These are phyloP conservation scores for Alternaria metachromatica DNA, from an alignment of 2,329 filamentous ascomycete species.

Conservation along the genomic window DNA sequence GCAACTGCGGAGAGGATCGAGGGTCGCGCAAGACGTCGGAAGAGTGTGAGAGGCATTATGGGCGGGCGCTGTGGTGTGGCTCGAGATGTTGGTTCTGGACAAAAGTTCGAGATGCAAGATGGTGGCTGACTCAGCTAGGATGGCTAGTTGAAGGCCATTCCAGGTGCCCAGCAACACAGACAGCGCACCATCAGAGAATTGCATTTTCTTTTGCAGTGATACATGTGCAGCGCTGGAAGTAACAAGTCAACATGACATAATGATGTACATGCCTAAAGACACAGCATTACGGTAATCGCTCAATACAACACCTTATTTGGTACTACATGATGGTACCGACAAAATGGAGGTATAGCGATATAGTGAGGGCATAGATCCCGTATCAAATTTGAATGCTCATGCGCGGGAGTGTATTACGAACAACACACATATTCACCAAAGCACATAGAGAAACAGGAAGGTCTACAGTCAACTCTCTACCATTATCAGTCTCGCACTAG, in stretches of 20 bases:
- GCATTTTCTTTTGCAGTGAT: neutral
- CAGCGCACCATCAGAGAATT: neutral
- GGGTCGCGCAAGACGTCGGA: constrained; percentile 49
- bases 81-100: neutral
- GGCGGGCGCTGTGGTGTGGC: constrained; percentile 5
- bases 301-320: neutral
- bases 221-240: neutral
- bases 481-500: neutral
- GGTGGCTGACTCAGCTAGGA: constrained; percentile 16
- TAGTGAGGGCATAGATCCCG: too few species aligned
- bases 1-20: constrained; percentile 27
- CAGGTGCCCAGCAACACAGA: neutral
- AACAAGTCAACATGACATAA: neutral
- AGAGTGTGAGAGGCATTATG: constrained; percentile 50
- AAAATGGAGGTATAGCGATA: neutral
- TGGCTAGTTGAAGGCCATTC: neutral
- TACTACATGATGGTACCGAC: neutral
- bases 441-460: neutral
- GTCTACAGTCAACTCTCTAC: neutral
- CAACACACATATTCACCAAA: neutral
- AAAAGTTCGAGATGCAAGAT: constrained; percentile 20
- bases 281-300: neutral
- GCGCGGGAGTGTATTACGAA: neutral
- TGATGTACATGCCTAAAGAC: neutral
- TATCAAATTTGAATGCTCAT: neutral